Evolutionary conservation across 441 rosid species (phyloP).

Genomic region (Oxalis stricta): DNA sequence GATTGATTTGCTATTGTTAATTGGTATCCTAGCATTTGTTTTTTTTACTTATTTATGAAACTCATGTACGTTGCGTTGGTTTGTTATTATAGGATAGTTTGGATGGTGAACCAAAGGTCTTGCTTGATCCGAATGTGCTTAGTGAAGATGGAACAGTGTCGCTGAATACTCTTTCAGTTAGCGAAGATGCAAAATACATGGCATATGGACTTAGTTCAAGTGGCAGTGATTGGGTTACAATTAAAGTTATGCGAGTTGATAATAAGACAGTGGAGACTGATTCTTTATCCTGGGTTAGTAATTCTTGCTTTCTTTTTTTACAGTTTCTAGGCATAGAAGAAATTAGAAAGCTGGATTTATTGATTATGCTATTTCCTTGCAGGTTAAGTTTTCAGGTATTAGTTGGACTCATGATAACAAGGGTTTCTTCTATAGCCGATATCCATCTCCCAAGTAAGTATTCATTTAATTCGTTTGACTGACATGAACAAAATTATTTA

Average conservation of each 20-base stretch:
- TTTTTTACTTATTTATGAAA: background rate
- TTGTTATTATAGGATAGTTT: constrained; percentile 40
- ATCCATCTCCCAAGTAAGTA: constrained; percentile 77
- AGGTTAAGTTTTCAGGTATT: constrained; percentile 70
- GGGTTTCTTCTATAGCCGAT: constrained; percentile 90
- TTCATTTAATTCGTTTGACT: background rate
- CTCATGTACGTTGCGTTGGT: too few species aligned
- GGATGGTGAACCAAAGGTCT: constrained; percentile 56
- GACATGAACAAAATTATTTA: too few species aligned
- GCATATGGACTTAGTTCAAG: constrained; percentile 82
- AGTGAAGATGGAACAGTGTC: constrained; percentile 85
- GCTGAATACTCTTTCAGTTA: constrained; percentile 34
- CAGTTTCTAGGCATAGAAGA: background rate
- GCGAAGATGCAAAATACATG: constrained; percentile 69
- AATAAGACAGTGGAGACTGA: constrained; percentile 60
- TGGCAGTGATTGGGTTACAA: constrained; percentile 90
- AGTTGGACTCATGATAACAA: constrained; percentile 79
- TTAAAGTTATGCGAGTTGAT: constrained; percentile 56
- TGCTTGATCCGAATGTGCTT: constrained; percentile 81
- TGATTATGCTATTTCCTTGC: constrained; percentile 4
- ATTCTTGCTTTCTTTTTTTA: background rate
- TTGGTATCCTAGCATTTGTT: background rate
- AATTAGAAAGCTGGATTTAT: background rate
- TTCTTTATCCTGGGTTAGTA: constrained; percentile 74
- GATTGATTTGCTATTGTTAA: background rate